Conservation (phyloP, 306 rosid genomes). For the Cicer chorassanicum region DNA sequence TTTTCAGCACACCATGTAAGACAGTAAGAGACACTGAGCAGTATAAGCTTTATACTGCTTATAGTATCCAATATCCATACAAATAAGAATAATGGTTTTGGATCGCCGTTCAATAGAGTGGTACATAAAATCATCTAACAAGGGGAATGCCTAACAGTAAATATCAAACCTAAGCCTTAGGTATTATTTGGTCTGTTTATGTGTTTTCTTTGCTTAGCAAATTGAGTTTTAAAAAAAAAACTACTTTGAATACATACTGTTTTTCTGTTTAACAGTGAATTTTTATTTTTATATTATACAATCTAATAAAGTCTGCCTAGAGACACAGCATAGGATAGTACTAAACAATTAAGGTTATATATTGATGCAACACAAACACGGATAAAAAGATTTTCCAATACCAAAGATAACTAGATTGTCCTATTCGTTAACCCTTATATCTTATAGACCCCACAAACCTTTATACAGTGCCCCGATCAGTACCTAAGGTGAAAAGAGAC, state of each 20-base stretch:
- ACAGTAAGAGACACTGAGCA: constrained; percentile 18
- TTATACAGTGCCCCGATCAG: not conserved
- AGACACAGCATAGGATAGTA: not conserved
- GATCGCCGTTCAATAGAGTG: not conserved
- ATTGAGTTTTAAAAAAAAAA: too few species aligned
- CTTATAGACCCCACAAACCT: not conserved
- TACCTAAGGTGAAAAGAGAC: constrained; percentile 4
- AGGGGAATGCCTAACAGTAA: too few species aligned
- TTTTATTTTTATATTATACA: not conserved
- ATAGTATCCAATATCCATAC: constrained; percentile 10
- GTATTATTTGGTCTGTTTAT: too few species aligned
- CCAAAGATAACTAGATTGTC: not conserved
- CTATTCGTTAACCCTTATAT: constrained; percentile 18
- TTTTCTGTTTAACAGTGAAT: not conserved
- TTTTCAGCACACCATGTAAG: constrained; percentile 5
- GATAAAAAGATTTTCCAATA: not conserved
- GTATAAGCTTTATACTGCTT: not conserved
- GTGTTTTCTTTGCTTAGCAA: too few species aligned
- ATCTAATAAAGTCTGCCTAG: not conserved
- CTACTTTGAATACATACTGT: not conserved
- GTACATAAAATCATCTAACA: too few species aligned
- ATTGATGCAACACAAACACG: constrained; percentile 1
- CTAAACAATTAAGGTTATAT: not conserved
- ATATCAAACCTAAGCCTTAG: too few species aligned
- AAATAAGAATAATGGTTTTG: not conserved